These are phyloP conservation scores for Gorgonomyces haynaldii DNA, from an alignment of 192 early-diverging fungal genomes.

Conservation along the genomic window DNA sequence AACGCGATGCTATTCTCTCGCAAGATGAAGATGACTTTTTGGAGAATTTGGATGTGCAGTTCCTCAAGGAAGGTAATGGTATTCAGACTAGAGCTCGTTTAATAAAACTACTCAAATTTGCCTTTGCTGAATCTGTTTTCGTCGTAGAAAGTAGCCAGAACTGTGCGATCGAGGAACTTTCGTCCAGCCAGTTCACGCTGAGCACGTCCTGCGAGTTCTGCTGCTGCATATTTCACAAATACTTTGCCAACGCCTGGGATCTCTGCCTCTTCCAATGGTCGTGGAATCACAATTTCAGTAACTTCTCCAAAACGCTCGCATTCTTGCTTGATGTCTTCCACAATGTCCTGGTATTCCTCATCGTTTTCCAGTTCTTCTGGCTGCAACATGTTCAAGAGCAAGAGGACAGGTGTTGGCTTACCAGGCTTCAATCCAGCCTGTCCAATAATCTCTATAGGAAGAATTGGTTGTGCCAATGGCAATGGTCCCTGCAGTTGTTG, in stretches of 20 bases:
- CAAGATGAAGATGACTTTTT: too few species aligned
- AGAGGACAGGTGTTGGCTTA: slow-evolving; percentile 66
- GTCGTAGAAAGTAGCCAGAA: slow-evolving; percentile 72
- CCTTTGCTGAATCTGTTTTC: slow-evolving; percentile 67
- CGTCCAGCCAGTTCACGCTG: slow-evolving; percentile 77
- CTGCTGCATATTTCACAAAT: slow-evolving; percentile 63
- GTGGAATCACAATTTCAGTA: slow-evolving; percentile 70
- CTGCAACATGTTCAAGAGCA: slow-evolving; percentile 93
- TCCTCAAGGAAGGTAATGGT: too few species aligned
- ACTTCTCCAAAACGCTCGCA: slow-evolving; percentile 78
- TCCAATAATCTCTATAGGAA: slow-evolving; percentile 28
- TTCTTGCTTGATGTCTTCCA: slow-evolving; percentile 84
- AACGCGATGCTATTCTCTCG: too few species aligned
- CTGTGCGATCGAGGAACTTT: slow-evolving; percentile 86
- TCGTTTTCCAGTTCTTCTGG: slow-evolving; percentile 73
- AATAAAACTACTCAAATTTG: too few species aligned
- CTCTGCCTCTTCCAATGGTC: slow-evolving; percentile 43
- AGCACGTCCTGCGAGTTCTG: slow-evolving; percentile 53
- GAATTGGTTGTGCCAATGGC: slow-evolving; percentile 20
- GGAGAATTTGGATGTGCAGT: too few species aligned
- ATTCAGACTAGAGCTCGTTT: too few species aligned
- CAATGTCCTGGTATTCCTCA: slow-evolving; percentile 79
- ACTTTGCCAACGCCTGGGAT: slow-evolving; percentile 77
- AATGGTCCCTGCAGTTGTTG: slow-evolving; percentile 37
- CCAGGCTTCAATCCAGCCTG: slow-evolving; percentile 31